Base-by-base conservation (phyloP, 352 stramenopile genomes). In the Globisporangium camurandrum region DNA sequence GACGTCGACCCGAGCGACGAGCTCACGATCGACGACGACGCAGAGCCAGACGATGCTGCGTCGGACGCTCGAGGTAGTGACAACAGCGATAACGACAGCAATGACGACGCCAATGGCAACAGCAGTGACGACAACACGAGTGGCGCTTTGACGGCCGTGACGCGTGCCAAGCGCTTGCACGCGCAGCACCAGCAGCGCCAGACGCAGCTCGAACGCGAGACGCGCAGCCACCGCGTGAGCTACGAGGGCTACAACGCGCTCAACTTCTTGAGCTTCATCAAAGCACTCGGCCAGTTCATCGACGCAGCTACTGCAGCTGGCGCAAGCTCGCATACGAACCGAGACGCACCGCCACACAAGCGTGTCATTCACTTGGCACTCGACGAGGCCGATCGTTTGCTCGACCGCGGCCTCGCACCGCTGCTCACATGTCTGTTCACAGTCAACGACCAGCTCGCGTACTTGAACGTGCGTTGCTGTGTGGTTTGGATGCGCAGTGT, bases 201-300 rank as follows among this genome's bases (percentile, higher is more conserved):
- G 46, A 38, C 44, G 20, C 44, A 53, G 46, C 39, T 30, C 46
- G 51, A 44, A 4, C 19, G 33, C 5, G 42, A 57, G 12, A 34
- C 31, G 2, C 14, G 24, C 2, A 34, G 59, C 1, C 19, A 49
- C 8, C 51, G 54, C 27, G 55, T 67, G 10, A 42, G 34, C 27
- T 57, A 57, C 38, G 64, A 74, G 26, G 56, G 64, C 16, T 74
- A 73, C 54, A 71, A 53, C 12, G 80, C 73, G 26, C 70, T 86
- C 49, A 89, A 84, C 49, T 86, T 89, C 36, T 54, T 85, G 43
- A 52, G 66, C 37, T 89, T 89, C 54, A 67, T 83, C 43, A 86
- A 86, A 51, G 72, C 72, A 27, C 54, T 89, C 28, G 54, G 74
- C 20, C 40, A 28, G 14, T 85, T 83, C 45, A 81, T 86, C 66